phyloP scores from a whole-genome alignment of 148 eudicot species.

The Rhododendron ovatum region DNA sequence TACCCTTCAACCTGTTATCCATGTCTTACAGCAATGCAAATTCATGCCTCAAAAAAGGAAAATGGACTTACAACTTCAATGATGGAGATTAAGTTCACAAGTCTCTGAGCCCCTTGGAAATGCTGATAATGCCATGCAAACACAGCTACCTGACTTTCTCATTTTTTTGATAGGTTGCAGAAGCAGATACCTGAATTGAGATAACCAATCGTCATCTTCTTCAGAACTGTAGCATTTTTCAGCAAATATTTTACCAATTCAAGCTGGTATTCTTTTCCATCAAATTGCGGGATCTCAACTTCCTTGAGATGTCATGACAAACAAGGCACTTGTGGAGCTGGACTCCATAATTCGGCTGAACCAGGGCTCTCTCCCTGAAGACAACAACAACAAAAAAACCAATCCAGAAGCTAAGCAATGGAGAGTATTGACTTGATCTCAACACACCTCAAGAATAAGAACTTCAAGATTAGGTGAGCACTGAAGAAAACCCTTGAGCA shows the following conservation, averaged over 20 bases:
- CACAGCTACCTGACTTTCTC: no score
- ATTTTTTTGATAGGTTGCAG: no score
- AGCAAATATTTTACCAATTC: neutral
- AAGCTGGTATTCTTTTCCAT: neutral
- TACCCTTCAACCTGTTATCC: no score
- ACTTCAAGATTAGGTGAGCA: slow-evolving; percentile 5
- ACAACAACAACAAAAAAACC: neutral
- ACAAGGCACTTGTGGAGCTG: neutral
- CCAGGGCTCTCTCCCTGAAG: neutral
- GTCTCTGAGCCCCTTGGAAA: no score
- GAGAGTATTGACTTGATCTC: no score
- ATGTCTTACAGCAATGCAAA: no score
- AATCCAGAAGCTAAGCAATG: neutral
- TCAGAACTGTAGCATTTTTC: neutral
- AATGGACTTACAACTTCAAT: no score
- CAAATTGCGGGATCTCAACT: neutral
- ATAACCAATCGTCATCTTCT: neutral
- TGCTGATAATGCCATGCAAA: no score
- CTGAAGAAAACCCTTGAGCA: neutral
- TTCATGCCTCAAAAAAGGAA: no score
- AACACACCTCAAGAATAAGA: neutral
- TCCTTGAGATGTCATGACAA: neutral
- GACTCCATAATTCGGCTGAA: neutral
- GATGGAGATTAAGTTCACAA: no score
- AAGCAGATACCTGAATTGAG: neutral